phyloP scores from a whole-genome alignment of 2,329 filamentous ascomycete species.

The Gremmenia infestans region DNA sequence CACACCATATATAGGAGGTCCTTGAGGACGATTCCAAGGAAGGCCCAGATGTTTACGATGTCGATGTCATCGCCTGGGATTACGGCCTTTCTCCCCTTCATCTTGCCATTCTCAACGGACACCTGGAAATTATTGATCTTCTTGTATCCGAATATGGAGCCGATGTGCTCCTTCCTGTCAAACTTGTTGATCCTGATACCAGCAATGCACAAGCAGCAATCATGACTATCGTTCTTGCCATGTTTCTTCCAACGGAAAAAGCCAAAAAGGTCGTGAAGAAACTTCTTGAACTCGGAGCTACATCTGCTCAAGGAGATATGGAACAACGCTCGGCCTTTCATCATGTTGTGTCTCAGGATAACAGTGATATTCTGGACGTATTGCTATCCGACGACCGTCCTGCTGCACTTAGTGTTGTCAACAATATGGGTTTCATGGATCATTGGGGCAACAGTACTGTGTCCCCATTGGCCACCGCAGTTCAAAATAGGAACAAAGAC shows the following conservation, averaged over 20 bases:
- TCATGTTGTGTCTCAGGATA: constrained; percentile 51
- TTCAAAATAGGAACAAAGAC: constrained; percentile 46
- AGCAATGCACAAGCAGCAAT: constrained; percentile 52
- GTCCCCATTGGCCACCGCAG: constrained; percentile 54
- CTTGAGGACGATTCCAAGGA: constrained; percentile 53
- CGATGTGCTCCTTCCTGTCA: constrained; percentile 70
- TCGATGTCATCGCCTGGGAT: constrained; percentile 79
- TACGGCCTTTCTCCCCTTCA: constrained; percentile 69
- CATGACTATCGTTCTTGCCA: constrained; percentile 63
- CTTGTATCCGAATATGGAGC: constrained; percentile 72
- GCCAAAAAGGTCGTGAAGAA: constrained; percentile 60
- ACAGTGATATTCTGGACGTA: constrained; percentile 43
- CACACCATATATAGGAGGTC: constrained; percentile 40
- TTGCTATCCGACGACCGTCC: constrained; percentile 54
- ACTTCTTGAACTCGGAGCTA: constrained; percentile 66
- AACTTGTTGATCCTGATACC: constrained; percentile 34
- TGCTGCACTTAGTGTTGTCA: constrained; percentile 58
- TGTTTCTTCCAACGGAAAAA: constrained; percentile 57
- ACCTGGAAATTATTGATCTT: constrained; percentile 61
- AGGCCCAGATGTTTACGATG: constrained; percentile 74
- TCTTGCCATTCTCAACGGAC: constrained; percentile 69
- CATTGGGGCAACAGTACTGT: constrained; percentile 34
- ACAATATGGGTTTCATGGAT: constrained; percentile 51
- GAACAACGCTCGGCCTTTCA: constrained; percentile 62
- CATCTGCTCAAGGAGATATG: constrained; percentile 66